Percentiles rank a stretch among this genome's conserved stretches.
Conservation (phyloP, 352 stramenopile species). For the Pythium utonaiense region DNA sequence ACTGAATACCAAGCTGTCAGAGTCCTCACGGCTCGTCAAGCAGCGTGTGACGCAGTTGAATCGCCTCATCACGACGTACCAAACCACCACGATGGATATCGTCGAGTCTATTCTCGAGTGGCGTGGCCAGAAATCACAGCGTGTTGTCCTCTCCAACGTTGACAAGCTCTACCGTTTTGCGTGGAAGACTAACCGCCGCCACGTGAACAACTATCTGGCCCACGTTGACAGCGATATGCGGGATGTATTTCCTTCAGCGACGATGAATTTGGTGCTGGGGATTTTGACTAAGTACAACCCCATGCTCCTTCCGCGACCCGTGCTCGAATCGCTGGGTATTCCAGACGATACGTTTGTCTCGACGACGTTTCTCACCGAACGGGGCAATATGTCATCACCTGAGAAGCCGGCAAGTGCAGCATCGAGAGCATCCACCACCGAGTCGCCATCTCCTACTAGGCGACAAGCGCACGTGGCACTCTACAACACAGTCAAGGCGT, state of each 20-base stretch:
- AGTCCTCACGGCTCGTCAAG: slow-evolving; percentile 11
- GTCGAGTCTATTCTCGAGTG: slow-evolving; percentile 47
- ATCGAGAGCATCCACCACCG: background rate
- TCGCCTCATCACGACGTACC: slow-evolving; percentile 26
- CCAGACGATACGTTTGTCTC: slow-evolving; percentile 22
- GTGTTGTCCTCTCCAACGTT: slow-evolving; percentile 33
- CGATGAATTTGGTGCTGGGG: slow-evolving; percentile 33
- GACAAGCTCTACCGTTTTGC: slow-evolving; percentile 41
- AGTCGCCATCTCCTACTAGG: slow-evolving; percentile 8
- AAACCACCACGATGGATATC: slow-evolving; percentile 30
- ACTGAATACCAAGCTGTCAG: background rate
- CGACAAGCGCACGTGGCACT: slow-evolving; percentile 4
- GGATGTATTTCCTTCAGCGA: slow-evolving; percentile 35
- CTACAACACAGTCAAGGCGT: slow-evolving; percentile 2
- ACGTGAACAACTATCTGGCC: slow-evolving; percentile 43
- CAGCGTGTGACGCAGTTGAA: slow-evolving; percentile 32
- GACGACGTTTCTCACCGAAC: slow-evolving; percentile 56
- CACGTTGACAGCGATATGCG: slow-evolving; percentile 41
- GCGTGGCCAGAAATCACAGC: slow-evolving; percentile 29
- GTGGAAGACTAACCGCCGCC: slow-evolving; percentile 30
- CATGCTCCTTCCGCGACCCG: slow-evolving; percentile 31
- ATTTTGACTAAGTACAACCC: slow-evolving; percentile 36
- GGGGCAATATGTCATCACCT: background rate
- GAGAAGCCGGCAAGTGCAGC: background rate
- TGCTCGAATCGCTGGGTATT: slow-evolving; percentile 21